Evolutionary conservation across 1,139 yeast genomes (phyloP).

Genomic region (Zhuliangozyma parablackwelliae): DNA sequence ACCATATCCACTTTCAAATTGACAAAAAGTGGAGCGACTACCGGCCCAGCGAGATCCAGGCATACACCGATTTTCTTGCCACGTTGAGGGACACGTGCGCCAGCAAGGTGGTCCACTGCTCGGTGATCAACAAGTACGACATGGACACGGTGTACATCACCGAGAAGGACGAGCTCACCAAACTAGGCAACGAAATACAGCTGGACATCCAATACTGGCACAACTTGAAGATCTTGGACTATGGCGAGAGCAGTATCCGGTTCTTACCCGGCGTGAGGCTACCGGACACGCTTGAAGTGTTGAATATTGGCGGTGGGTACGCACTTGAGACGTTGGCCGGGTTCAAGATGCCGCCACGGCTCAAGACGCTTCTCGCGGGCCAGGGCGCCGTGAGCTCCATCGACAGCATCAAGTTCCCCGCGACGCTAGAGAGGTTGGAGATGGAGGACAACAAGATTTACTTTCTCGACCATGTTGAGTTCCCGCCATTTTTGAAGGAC

Average conservation of each 20-base stretch:
- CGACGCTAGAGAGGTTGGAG: constrained; percentile 28
- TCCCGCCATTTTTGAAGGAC: constrained; percentile 27
- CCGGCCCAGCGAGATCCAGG: constrained; percentile 19
- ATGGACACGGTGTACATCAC: constrained; percentile 32
- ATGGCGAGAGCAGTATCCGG: constrained; percentile 36
- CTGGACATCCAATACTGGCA: constrained; percentile 36
- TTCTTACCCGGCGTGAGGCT: constrained; percentile 38
- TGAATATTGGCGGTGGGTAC: constrained; percentile 41
- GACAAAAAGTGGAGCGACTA: constrained; percentile 35
- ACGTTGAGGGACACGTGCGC: constrained; percentile 20
- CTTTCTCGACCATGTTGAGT: constrained; percentile 38
- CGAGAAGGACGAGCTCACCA: constrained; percentile 29
- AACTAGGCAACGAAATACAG: constrained; percentile 37
- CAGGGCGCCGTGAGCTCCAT: constrained; percentile 34
- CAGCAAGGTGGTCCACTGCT: constrained; percentile 33
- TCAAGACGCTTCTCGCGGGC: constrained; percentile 29
- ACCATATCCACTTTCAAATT: constrained; percentile 36
- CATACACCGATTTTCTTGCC: constrained; percentile 23
- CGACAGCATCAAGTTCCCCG: constrained; percentile 35
- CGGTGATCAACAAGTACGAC: constrained; percentile 37
- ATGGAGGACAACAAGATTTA: constrained; percentile 38
- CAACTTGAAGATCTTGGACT: constrained; percentile 32
- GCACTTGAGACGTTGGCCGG: constrained; percentile 41
- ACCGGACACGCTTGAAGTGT: constrained; percentile 34
- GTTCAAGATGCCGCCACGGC: constrained; percentile 36